Base-by-base conservation (phyloP, 441 rosid genomes). In the Adansonia madagascariensis region DNA sequence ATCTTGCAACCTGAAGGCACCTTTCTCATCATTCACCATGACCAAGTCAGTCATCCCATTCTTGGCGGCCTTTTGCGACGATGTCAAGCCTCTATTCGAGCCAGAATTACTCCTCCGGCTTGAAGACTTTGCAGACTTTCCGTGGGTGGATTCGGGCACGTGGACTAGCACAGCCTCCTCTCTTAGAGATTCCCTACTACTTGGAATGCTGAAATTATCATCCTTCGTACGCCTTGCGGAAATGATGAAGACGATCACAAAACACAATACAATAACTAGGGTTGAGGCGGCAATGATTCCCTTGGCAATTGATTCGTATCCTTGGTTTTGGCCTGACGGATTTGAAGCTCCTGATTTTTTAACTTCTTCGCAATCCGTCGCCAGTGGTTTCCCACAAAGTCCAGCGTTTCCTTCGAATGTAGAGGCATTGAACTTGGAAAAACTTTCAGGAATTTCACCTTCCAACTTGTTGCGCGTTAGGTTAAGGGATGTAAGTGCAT, bases 1-100 rank as follows among this genome's bases (percentile, higher is more conserved):
- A 86, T 94, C 98, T 0, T 90, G 84, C 87, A 94, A 80, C 55
- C 91, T 91, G n/a, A 95, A 95, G 0, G 83, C 65, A n/a, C 91
- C 94, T 82, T 82, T 94, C 20, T 92, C 98, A 12, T 78, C 85
- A 11, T 91, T 89, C 50, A 95, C 83, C 90, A 95, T 88, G 41
- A 85, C 76, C 73, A 95, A 66, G 49, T 95, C 95, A 56, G 86
- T 88, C 80, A 80, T 62, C n/a, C 82, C 85, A 3, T 79, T 64
- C 78, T 79, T 89, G 31, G 76, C 86, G 3, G 1, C 49, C 18
- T 57, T 49, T 18, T 65, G 76, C 11, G 44, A 5, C 14, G 79
- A 14, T 6, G 14, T 59, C 39, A 14, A 76, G 17, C 73, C 79
- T 27, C 10, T 68, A 67, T 44, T 77, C 11, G 79, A 77, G 27